These are phyloP conservation scores for Chytriomyces hyalinus DNA, from an alignment of 192 early-diverging fungal genomes.

Conservation along the genomic window DNA sequence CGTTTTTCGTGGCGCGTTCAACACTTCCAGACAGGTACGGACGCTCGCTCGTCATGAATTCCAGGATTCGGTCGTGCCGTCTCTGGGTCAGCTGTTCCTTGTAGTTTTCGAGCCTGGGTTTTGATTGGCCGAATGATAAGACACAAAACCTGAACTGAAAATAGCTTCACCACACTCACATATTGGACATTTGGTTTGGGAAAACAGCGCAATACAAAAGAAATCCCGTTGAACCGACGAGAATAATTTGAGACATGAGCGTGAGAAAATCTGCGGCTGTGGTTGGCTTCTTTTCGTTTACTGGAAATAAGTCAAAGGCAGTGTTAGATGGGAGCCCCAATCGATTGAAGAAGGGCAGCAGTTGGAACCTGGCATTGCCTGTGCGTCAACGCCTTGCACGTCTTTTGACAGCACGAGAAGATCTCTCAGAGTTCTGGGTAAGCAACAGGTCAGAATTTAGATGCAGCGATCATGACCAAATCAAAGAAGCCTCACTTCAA, in stretches of 20 bases:
- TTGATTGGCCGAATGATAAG: not conserved
- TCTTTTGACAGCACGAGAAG: not conserved
- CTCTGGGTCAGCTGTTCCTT: constrained; percentile 24
- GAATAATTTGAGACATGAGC: constrained; percentile 25
- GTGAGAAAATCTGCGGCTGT: constrained; percentile 20
- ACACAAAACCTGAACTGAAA: no score
- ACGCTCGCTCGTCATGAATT: constrained; percentile 31
- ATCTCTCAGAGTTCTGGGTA: not conserved
- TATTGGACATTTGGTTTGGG: constrained; percentile 2
- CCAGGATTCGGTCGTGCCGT: constrained; percentile 30
- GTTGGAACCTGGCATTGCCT: not conserved
- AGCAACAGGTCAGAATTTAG: no score
- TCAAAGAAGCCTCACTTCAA: no score
- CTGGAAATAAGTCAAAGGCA: no score
- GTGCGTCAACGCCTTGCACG: not conserved
- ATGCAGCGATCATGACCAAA: no score
- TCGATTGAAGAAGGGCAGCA: no score
- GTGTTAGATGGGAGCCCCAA: no score
- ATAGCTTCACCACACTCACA: not conserved
- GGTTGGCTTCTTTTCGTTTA: constrained; percentile 2
- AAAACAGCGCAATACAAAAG: constrained; percentile 11
- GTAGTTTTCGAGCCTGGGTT: constrained; percentile 24
- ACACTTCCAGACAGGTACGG: constrained; percentile 12
- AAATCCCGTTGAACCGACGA: constrained; percentile 18
- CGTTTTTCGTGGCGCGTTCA: not conserved